Base-by-base conservation (phyloP, 352 stramenopile species). In the Pythium dissimile region DNA sequence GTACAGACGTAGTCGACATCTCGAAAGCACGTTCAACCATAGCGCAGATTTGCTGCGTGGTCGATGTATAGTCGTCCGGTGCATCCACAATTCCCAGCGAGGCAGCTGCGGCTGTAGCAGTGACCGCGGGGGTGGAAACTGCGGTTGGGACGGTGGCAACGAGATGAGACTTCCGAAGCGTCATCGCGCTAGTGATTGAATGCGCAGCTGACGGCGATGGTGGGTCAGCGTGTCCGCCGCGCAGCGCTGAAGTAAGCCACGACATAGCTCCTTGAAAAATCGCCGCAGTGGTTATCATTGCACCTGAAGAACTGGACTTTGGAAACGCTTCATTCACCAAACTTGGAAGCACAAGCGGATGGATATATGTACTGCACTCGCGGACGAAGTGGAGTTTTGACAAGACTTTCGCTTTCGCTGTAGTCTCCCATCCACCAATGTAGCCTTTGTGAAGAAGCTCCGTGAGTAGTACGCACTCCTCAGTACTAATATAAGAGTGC, bases 391-490 rank as follows among this genome's bases (percentile, higher is more conserved):
- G 74, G 31, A 95, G 62, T 47, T 90, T 88, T 4, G 66, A 64
- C 26, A 90, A 21, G 4, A 95, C 80, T 21, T 80, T 77, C 3
- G 65, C 23, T 58, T 91, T 91, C 24, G 84, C 81, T 1, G 73
- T 85, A 18, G 58, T 72, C 50, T 91, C 84, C 84, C 84, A 91
- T 2, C 80, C 79, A 39, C 79, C 81, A 24, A 93, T 90, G 44
- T 90, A 91, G 0, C 84, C 84, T 38, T 89, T 87, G 42, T 91
- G 83, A 7, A 93, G 71, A 26, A 93, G 62, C 50, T 90, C 81
- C 59, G 86, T 80, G 59, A 93, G 84, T 9, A 73, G 68, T 60
- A 82, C 66, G 5, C 71, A 59, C 59, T 93, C 84, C n/a, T 89
- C 77, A 4, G 52, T 64, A 38, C 85, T 93, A 44, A 93, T 85